Base-by-base conservation (phyloP, 176 grass and related monocot species). In the Oryza glumipatula region DNA sequence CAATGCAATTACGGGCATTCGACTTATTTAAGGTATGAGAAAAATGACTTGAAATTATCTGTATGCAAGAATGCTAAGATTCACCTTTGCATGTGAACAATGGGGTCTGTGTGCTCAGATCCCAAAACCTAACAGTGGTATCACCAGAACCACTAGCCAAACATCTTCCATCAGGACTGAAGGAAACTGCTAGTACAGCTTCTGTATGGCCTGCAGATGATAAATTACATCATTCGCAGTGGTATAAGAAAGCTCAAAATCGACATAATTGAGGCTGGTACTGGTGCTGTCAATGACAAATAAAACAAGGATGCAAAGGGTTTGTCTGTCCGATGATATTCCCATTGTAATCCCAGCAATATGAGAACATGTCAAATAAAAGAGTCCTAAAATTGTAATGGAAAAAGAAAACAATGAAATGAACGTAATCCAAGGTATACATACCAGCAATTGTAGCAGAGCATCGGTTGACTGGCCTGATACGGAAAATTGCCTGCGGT, bases 81-180 rank as follows among this genome's bases (percentile, higher is more conserved):
- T 86, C 70, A 98, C 96, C 93, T 89, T 88, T 94, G 72, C 96
- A 98, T 51, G 96, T 95, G 78, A 91, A 95, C 68, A 95, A 51
- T 32, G 96, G 96, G 23, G 96, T 95, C 67, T 98, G 96, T 19
- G 96, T 98, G 76, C 74, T 92, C 39, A 98, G 88, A 45, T 98
- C 96, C 93, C 93, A 98, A 48, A 98, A 92, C 17, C 96, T 87
- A 60, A 98, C 93, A 61, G 86, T 95, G 24, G 91, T 95, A 75
- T 98, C 96, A 78, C 93, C 96, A 17, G 93, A 98, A 89, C 93
- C 93, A 81, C 96, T 98, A 14, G 96, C 96, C 70, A 98, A 84
- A 81, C 81, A 82, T 66, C 69, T 86, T 70, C 93, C 93, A 60
- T 95, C 91, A 36, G 93, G 96, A 61, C 96, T 98, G 86, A 95